Percentiles rank a stretch among this genome's conserved stretches.
phyloP scores from a whole-genome alignment of 345 rosid species.

The Eucalyptus sp. region DNA sequence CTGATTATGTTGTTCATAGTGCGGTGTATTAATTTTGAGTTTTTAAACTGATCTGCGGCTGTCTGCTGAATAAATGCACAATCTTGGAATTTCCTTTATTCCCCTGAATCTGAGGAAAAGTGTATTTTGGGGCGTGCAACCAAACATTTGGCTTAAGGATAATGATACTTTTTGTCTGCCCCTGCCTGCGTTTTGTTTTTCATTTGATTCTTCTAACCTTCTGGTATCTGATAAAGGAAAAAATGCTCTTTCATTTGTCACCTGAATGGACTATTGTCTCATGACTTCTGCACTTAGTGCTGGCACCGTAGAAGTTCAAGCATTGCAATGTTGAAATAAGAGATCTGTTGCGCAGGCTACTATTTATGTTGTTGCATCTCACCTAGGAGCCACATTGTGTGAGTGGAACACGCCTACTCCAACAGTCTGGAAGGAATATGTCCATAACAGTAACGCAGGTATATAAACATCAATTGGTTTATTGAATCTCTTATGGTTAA shows the following conservation, averaged over 20 bases:
- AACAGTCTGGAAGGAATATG: constrained; percentile 84
- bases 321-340: not conserved
- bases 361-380: constrained; percentile 56
- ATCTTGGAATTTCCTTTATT: not conserved
- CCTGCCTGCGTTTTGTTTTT: not conserved
- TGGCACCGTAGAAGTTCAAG: not conserved
- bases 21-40: not conserved
- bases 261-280: not conserved
- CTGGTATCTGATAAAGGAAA: not conserved
- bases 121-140: not conserved
- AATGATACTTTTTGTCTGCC: not conserved
- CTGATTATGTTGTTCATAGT: not conserved
- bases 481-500: not conserved
- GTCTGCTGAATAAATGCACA: not conserved
- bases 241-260: not conserved
- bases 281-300: not conserved
- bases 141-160: not conserved
- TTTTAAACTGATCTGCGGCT: not conserved
- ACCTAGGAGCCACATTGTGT: constrained; percentile 53
- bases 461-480: not conserved
- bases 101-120: not conserved
- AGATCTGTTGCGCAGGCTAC: constrained; percentile 34
- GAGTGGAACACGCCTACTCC: constrained; percentile 98
- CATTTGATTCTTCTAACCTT: not conserved
- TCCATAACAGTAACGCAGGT: constrained; percentile 65